These are phyloP conservation scores for Auricularia sp. DNA, from an alignment of 768 basidiomycete species.

Conservation along the genomic window DNA sequence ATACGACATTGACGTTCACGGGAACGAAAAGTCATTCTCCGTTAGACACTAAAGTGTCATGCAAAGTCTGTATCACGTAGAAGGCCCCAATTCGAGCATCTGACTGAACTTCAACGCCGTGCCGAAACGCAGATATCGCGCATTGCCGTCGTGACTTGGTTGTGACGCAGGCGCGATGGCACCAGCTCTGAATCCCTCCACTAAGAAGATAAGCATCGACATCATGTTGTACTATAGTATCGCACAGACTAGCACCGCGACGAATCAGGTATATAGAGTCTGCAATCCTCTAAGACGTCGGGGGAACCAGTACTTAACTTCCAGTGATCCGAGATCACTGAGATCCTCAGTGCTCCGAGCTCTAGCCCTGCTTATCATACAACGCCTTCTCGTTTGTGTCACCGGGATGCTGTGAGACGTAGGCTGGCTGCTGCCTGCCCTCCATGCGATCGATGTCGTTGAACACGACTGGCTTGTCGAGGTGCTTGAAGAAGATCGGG, in stretches of 20 bases:
- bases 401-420: neutral
- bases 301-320: too few relatives aligned
- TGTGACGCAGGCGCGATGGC: neutral
- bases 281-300: too few relatives aligned
- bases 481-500: slow-evolving; percentile 20
- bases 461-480: slow-evolving; percentile 16
- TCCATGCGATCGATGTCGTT: slow-evolving; percentile 13
- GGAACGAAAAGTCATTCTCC: neutral
- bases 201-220: too few relatives aligned
- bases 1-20: neutral
- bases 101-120: too few relatives aligned
- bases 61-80: neutral
- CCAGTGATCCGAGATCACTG: too few relatives aligned
- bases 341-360: too few relatives aligned
- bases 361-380: neutral
- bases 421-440: slow-evolving; percentile 7
- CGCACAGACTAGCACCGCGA: too few relatives aligned
- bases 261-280: too few relatives aligned
- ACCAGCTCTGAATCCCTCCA: too few relatives aligned
- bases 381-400: neutral
- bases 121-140: neutral
- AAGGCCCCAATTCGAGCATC: neutral
- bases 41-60: neutral
- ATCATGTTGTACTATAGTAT: too few relatives aligned
- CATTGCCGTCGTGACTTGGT: neutral